Conservation (phyloP, 2,329 filamentous ascomycete genomes). For the Venturia effusa region DNA sequence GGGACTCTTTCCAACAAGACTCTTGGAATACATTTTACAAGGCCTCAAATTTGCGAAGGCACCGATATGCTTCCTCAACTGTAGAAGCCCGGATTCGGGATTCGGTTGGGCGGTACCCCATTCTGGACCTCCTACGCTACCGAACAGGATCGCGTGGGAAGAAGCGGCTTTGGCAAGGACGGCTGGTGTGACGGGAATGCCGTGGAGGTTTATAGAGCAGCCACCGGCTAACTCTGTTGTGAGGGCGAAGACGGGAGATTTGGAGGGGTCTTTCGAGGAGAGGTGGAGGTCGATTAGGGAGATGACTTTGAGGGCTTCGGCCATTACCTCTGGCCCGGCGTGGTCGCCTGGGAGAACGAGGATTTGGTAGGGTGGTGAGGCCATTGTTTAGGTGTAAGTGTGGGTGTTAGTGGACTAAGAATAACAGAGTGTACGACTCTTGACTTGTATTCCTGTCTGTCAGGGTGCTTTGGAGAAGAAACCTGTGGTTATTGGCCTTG, state of each 20-base stretch:
- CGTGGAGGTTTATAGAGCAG: constrained; percentile 35
- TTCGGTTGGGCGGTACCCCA: constrained; percentile 32
- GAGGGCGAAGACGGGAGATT: constrained; percentile 19
- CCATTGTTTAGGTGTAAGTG: neutral
- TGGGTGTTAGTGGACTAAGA: too few relatives aligned
- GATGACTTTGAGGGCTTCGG: constrained; percentile 37
- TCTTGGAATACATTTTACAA: constrained; percentile 35
- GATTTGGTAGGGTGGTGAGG: constrained; percentile 19
- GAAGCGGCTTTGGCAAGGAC: constrained; percentile 31
- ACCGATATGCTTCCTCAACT: constrained; percentile 29
- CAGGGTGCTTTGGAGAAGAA: neutral
- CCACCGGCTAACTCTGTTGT: constrained; percentile 25
- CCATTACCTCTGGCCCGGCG: constrained; percentile 41
- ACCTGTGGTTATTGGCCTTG: too few relatives aligned
- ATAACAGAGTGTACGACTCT: too few relatives aligned
- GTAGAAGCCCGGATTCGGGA: constrained; percentile 35
- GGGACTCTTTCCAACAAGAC: constrained; percentile 27
- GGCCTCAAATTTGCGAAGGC: constrained; percentile 43
- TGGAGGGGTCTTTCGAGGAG: constrained; percentile 8
- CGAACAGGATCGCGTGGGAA: constrained; percentile 38
- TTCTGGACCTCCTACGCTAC: constrained; percentile 38
- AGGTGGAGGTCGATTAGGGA: constrained; percentile 25
- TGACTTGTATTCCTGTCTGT: neutral
- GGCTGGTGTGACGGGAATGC: constrained; percentile 32
- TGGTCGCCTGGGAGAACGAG: constrained; percentile 38